phyloP scores from a whole-genome alignment of 257 asterid species.

The Solanum virginianum region DNA sequence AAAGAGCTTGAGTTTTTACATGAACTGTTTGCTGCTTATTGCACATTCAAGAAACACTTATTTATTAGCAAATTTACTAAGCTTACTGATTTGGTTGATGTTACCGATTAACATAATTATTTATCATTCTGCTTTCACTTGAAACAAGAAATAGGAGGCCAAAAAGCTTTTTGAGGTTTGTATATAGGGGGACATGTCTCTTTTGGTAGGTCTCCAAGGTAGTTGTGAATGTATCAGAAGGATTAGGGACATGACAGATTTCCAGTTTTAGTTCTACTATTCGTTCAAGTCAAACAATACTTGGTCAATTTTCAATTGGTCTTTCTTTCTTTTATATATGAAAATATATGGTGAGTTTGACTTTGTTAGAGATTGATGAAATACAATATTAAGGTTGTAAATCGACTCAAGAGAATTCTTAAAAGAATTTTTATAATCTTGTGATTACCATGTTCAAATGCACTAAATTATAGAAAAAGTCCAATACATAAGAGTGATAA shows the following conservation, averaged over 20 bases:
- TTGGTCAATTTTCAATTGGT: too few species aligned
- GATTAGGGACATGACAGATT: neutral
- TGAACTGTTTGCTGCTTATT: neutral
- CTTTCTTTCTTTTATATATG: too few species aligned
- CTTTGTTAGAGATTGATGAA: too few species aligned
- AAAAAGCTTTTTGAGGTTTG: conserved; percentile 41
- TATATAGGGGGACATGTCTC: conserved; percentile 48
- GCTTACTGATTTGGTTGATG: neutral
- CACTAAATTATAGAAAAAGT: too few species aligned
- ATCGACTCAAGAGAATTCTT: too few species aligned
- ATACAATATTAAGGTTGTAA: too few species aligned
- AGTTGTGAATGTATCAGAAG: conserved; percentile 20
- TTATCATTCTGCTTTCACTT: conserved; percentile 46
- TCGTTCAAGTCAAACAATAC: conserved; percentile 2
- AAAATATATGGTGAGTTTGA: too few species aligned
- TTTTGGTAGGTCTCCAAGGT: conserved; percentile 27
- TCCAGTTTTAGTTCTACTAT: neutral
- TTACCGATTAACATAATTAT: neutral
- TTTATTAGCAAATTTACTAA: neutral
- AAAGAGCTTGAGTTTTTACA: neutral
- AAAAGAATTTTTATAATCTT: too few species aligned
- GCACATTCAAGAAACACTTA: neutral
- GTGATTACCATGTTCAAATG: too few species aligned
- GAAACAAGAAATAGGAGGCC: conserved; percentile 54
- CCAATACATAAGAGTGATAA: too few species aligned